Percentiles rank a stretch among this genome's conserved stretches.
phyloP scores from a whole-genome alignment of 257 asterid species.

The Penstemon newberryi region DNA sequence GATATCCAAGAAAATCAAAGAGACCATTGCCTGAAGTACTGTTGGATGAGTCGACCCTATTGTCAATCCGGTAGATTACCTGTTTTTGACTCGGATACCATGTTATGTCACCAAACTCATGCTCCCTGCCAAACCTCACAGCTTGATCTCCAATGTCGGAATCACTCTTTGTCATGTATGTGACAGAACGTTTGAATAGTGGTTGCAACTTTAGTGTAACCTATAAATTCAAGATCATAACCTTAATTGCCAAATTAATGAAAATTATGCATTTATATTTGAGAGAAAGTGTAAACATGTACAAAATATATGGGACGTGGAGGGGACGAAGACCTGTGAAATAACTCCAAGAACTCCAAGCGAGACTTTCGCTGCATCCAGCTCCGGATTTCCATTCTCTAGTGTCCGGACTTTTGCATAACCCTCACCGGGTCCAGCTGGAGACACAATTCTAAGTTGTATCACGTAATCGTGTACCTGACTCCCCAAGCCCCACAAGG shows the following conservation, averaged over 20 bases:
- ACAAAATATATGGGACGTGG: no score
- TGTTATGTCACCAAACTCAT: conserved; percentile 56
- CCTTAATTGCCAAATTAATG: no score
- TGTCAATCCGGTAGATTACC: conserved; percentile 47
- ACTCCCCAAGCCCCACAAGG: conserved; percentile 65
- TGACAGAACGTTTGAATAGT: conserved; percentile 52
- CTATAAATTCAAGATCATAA: conserved; percentile 25
- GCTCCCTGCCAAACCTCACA: conserved; percentile 37
- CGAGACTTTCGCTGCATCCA: conserved; percentile 64
- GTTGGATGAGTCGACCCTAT: conserved; percentile 38
- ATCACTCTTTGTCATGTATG: conserved; percentile 35
- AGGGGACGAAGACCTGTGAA: conserved; percentile 42
- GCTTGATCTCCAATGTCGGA: conserved; percentile 42
- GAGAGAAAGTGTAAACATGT: no score
- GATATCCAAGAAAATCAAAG: conserved; percentile 41
- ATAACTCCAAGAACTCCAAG: conserved; percentile 81
- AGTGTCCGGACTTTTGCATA: conserved; percentile 43
- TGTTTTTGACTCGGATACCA: conserved; percentile 62
- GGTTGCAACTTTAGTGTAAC: conserved; percentile 53
- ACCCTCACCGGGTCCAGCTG: conserved; percentile 42
- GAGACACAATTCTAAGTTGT: conserved; percentile 49
- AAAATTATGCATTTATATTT: no score
- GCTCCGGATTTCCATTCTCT: conserved; percentile 37
- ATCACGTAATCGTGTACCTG: conserved; percentile 59
- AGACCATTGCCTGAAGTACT: conserved; percentile 41